Conservation (phyloP, 345 rosid genomes). For the Populus simonii region DNA sequence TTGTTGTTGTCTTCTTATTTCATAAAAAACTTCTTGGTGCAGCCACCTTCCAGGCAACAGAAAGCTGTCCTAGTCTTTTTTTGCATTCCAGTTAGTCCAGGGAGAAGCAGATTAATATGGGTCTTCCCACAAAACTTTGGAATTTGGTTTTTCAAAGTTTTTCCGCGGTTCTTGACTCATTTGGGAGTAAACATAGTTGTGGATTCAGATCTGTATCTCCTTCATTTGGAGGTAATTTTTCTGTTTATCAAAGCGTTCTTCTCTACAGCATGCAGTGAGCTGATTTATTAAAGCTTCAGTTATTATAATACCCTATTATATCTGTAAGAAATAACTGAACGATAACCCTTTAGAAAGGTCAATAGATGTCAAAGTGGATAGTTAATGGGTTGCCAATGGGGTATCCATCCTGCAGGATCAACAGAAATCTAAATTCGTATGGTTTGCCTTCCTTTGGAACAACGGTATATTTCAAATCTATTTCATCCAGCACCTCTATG, state of each 20-base stretch:
- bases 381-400: background rate
- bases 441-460: background rate
- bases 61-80: slow-evolving; percentile 63
- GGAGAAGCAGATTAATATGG: slow-evolving; percentile 86
- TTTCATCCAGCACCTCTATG: background rate
- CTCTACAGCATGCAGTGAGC: background rate
- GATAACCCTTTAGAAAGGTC: no score
- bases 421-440: background rate
- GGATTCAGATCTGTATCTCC: slow-evolving; percentile 88
- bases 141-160: slow-evolving; percentile 55
- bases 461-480: background rate
- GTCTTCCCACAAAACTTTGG: slow-evolving; percentile 68
- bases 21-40: slow-evolving; percentile 6
- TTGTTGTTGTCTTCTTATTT: background rate
- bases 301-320: no score
- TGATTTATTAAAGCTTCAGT: no score
- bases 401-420: background rate
- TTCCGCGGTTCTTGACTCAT: slow-evolving; percentile 84
- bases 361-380: no score
- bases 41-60: slow-evolving; percentile 26
- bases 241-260: no score
- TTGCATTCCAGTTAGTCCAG: slow-evolving; percentile 89
- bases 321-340: no score
- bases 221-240: slow-evolving; percentile 70
- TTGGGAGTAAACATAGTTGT: slow-evolving; percentile 68